These are phyloP conservation scores for Heterobasidion irregulare DNA, from an alignment of 1,284 basidiomycete species.

Conservation along the genomic window DNA sequence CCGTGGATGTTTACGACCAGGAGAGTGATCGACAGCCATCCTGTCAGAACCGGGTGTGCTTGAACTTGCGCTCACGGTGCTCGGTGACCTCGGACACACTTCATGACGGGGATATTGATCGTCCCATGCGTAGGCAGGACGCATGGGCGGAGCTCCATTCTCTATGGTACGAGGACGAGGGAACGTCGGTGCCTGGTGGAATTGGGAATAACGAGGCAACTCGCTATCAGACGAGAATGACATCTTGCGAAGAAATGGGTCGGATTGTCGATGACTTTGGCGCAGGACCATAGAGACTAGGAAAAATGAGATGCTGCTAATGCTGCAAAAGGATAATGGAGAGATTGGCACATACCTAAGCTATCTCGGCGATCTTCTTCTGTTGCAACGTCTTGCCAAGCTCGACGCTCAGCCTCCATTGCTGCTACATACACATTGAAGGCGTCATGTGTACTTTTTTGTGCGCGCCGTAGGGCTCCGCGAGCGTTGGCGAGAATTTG, in stretches of 20 bases:
- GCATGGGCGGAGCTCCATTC: constrained; percentile 7
- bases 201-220: constrained; percentile 4
- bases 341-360: constrained; percentile 38
- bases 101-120: constrained; percentile 5
- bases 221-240: constrained; percentile 3
- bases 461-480: constrained; percentile 38
- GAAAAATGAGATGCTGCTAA: background rate
- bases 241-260: constrained; percentile 3
- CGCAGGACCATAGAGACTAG: constrained; percentile 9
- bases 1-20: constrained; percentile 12
- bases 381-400: constrained; percentile 49
- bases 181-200: constrained; percentile 2
- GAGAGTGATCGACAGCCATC: background rate
- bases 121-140: constrained; percentile 11
- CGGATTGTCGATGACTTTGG: background rate
- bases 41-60: constrained; percentile 7
- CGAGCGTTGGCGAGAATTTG: constrained; percentile 32
- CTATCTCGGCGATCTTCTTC: constrained; percentile 66
- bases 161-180: constrained; percentile 3
- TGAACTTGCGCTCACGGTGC: constrained; percentile 4
- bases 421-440: constrained; percentile 61
- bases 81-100: constrained; percentile 6
- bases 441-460: constrained; percentile 64
- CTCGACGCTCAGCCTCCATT: constrained; percentile 57
- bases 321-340: background rate